A percentile compares a stretch with the other conserved stretches of the same genome.
phyloP scores from a whole-genome alignment of 257 asterid species.

The Ophiorrhiza pumila region DNA sequence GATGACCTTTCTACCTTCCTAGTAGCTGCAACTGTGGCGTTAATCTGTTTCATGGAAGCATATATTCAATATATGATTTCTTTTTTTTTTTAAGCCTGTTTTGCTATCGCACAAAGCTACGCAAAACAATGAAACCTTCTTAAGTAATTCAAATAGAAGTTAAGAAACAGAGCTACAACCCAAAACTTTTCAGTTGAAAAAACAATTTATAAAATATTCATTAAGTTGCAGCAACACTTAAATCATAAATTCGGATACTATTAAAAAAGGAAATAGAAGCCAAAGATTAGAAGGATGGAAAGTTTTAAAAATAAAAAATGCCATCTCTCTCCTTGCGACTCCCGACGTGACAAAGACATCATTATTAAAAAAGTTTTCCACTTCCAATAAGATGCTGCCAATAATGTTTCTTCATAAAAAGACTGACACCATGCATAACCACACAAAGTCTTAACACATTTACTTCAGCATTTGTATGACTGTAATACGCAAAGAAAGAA shows the following conservation, averaged over 20 bases:
- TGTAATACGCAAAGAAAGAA: not conserved
- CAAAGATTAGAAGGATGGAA: not conserved
- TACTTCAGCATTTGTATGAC: not conserved
- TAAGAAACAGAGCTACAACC: not conserved
- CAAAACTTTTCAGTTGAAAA: not conserved
- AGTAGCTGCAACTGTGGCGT: not conserved
- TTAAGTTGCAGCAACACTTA: not conserved
- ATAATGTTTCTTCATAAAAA: not conserved
- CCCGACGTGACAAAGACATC: not conserved
- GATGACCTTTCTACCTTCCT: not conserved
- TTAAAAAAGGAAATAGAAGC: not conserved
- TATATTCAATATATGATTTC: not conserved
- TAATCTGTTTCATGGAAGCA: not conserved
- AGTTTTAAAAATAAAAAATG: not conserved
- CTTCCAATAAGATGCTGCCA: not conserved
- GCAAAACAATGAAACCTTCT: not conserved
- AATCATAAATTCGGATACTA: not conserved
- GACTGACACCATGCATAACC: not conserved
- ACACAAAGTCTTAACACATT: not conserved
- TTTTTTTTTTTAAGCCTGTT: not conserved
- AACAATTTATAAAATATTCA: not conserved
- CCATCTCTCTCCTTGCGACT: not conserved
- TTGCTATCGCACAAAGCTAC: not conserved
- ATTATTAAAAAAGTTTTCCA: not conserved
- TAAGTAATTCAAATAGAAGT: not conserved